Evolutionary conservation across 1,284 basidiomycete species (phyloP).

Genomic region (Ceratobasidium sp.): DNA sequence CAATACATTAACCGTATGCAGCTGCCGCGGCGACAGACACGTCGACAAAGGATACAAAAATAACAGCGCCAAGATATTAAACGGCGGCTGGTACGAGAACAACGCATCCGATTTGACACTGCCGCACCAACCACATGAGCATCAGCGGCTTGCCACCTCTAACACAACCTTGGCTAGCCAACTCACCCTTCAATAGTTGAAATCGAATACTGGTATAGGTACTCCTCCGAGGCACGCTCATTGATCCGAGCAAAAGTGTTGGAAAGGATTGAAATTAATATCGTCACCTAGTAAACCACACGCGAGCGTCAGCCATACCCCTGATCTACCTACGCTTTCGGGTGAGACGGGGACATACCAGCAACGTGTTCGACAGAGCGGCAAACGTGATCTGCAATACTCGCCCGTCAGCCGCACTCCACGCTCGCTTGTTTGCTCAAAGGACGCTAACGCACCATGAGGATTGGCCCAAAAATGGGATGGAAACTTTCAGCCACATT

Average conservation of each 20-base stretch:
- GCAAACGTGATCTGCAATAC: constrained; percentile 67
- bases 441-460: constrained; percentile 66
- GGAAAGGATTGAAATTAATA: constrained; percentile 60
- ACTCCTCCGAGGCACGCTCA: constrained; percentile 69
- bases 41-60: constrained; percentile 81
- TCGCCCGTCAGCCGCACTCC: constrained; percentile 4
- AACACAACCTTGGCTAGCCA: neutral
- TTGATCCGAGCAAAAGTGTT: constrained; percentile 86
- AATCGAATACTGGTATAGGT: constrained; percentile 88
- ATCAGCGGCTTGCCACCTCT: neutral
- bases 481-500: constrained; percentile 79
- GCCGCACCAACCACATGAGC: neutral
- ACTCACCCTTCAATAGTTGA: constrained; percentile 85
- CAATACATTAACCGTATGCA: constrained; percentile 85
- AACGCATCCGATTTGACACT: constrained; percentile 88
- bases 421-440: neutral
- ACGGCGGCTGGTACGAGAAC: constrained; percentile 91
- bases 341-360: constrained; percentile 56
- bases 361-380: constrained; percentile 79
- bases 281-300: constrained; percentile 7
- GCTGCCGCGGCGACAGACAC: constrained; percentile 72
- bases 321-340: neutral
- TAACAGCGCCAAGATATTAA: constrained; percentile 80
- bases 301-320: neutral
- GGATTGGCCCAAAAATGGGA: constrained; percentile 82